Evolutionary conservation across 1,139 yeast genomes (phyloP).

Genomic region (Eremothecium coryli): DNA sequence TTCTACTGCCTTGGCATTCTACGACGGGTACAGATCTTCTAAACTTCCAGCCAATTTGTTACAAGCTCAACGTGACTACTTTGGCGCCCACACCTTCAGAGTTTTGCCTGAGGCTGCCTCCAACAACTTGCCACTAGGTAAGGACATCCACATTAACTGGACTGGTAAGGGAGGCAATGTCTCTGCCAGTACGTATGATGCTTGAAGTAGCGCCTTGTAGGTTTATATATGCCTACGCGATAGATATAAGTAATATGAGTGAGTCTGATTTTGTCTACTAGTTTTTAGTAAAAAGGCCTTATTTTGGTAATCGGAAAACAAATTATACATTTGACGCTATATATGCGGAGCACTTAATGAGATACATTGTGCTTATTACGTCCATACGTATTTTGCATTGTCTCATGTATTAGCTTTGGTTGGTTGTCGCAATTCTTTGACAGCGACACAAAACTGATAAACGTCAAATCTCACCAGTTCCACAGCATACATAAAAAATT

Average conservation of each 20-base stretch:
- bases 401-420: neutral
- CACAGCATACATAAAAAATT: no score
- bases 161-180: conserved; percentile 98
- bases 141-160: conserved; percentile 96
- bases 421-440: neutral
- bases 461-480: neutral
- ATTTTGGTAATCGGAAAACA: neutral
- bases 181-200: conserved; percentile 89
- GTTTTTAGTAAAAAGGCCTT: neutral
- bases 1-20: conserved; percentile 93
- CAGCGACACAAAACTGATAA: conserved; percentile 5
- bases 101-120: conserved; percentile 82
- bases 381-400: no score
- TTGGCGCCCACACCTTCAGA: conserved; percentile 98
- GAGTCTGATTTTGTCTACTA: no score
- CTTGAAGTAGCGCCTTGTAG: no score
- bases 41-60: conserved; percentile 93
- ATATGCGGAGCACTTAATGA: no score
- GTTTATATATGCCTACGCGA: no score
- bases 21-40: conserved; percentile 97
- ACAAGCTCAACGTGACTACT: conserved; percentile 99
- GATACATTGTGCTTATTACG: no score
- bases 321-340: no score
- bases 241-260: no score
- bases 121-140: conserved; percentile 64